Evolutionary conservation across 208 protist species (phyloP), one percentile per base, ranked within the genome.

Genomic region (Giardia muris): DNA sequence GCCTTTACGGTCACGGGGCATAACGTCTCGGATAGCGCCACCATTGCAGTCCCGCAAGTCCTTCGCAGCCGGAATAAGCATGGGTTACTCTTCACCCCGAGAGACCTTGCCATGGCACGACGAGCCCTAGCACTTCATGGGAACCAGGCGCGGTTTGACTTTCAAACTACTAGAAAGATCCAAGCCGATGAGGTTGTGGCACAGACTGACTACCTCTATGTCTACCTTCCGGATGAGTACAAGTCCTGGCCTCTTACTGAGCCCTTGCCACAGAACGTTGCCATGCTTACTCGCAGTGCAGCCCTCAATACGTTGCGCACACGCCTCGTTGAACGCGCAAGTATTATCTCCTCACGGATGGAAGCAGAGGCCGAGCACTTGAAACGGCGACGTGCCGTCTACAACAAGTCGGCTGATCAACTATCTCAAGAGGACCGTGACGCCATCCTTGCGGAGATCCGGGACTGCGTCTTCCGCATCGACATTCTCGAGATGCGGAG

Each of bases 391-490:
- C 4, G 42, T 19, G 86, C 86, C 4, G 86, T 89, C 42, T 89
- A 89, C 42, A 90, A 90, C 44, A 90, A 90, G 48, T 47, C 2
- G 42, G 0, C 1, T 1, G 87, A 90, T 39, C 44, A 90, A 47
- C n/a, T 90, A 47, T 4, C n/a, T 1, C 2, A 4, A 1, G 44
- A 47, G 1, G 87, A 90, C 1, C 46, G 43, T n/a, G 87, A 90
- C 42, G 45, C n/a, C 4, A 2, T 90, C 44, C 1, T 90, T 2
- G 48, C 4, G 2, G 87, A 90, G 48, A 90, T 90, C 0, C n/a
- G 43, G 48, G 87, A 90, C 19, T 47, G 10, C 4, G 45, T 90
- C 44, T 90, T 90, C 45, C 46, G 87, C n/a, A 90, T 90, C n/a
- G 1, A 2, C 2, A 90, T 90, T 1, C 1, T 90, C 1, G 87